Conservation (phyloP, 768 basidiomycete species). For the Tricholoma flavovirens region DNA sequence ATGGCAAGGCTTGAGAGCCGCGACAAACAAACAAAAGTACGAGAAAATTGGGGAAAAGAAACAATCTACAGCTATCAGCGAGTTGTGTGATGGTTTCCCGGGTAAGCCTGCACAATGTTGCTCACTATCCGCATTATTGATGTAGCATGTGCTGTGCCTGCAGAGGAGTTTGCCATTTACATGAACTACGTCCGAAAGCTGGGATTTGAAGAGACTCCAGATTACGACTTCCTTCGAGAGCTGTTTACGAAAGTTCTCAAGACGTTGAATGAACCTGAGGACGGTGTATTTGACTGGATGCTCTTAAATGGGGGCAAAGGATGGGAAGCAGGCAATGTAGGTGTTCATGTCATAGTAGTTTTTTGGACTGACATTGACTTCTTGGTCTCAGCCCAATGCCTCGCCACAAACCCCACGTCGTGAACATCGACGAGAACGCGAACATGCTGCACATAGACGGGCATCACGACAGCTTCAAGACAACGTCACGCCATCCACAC, state of each 20-base stretch:
- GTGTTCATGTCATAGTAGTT: constrained; percentile 25
- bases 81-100: constrained; percentile 96
- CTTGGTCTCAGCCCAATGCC: constrained; percentile 47
- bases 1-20: constrained; percentile 96
- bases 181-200: constrained; percentile 99
- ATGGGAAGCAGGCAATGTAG: constrained; percentile 85
- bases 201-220: constrained; percentile 95
- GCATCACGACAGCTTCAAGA: constrained; percentile 53
- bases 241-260: constrained; percentile 90
- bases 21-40: constrained; percentile 99
- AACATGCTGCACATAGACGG: constrained; percentile 47
- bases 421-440: constrained; percentile 52
- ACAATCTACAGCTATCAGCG: constrained; percentile 85
- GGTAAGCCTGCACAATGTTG: constrained; percentile 41
- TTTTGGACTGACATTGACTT: constrained; percentile 28
- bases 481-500: constrained; percentile 45
- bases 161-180: constrained; percentile 98
- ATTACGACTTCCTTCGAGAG: constrained; percentile 96
- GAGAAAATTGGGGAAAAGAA: constrained; percentile 99
- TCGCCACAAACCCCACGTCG: constrained; percentile 50
- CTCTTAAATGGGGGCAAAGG: constrained; percentile 89
- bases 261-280: constrained; percentile 82
- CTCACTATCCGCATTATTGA: constrained; percentile 5
- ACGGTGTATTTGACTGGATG: constrained; percentile 97
- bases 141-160: background rate